phyloP scores from a whole-genome alignment of 768 basidiomycete species.

The Collybia sordida region DNA sequence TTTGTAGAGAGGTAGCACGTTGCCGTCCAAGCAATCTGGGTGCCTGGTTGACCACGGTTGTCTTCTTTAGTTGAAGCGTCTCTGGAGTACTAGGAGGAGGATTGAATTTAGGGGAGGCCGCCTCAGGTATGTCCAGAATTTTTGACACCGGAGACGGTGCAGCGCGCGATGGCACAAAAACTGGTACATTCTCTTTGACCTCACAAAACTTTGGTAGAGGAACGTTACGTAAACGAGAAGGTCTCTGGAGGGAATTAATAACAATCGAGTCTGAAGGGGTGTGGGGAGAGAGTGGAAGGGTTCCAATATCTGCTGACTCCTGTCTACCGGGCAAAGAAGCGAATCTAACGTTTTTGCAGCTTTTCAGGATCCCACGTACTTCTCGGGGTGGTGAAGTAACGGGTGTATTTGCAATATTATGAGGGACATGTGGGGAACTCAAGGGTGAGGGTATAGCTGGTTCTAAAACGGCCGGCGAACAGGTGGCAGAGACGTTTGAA shows the following conservation, averaged over 20 bases:
- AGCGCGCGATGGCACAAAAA: neutral
- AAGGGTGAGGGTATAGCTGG: slow-evolving; percentile 14
- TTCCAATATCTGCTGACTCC: neutral
- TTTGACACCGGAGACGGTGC: neutral
- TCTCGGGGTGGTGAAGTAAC: slow-evolving; percentile 16
- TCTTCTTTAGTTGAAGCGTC: slow-evolving; percentile 1
- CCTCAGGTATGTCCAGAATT: neutral
- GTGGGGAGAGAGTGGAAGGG: neutral
- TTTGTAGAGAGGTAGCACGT: slow-evolving; percentile 9
- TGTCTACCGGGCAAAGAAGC: slow-evolving; percentile 28
- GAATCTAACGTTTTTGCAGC: slow-evolving; percentile 44
- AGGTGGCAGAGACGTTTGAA: slow-evolving; percentile 3
- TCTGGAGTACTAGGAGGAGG: slow-evolving; percentile 4
- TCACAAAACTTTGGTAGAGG: too few relatives aligned
- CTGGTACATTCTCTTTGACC: neutral
- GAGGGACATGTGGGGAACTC: slow-evolving; percentile 20
- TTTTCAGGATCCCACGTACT: slow-evolving; percentile 35
- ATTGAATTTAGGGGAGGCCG: slow-evolving; percentile 1
- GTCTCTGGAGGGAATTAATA: neutral
- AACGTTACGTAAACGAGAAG: neutral
- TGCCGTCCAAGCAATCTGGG: slow-evolving; percentile 9
- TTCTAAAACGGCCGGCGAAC: neutral
- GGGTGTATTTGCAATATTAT: slow-evolving; percentile 7
- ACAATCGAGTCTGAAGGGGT: neutral
- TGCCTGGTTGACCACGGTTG: neutral